A percentile compares a stretch with the other conserved stretches of the same genome.
phyloP scores from a whole-genome alignment of 148 eudicot genomes.

The Silene conica region DNA sequence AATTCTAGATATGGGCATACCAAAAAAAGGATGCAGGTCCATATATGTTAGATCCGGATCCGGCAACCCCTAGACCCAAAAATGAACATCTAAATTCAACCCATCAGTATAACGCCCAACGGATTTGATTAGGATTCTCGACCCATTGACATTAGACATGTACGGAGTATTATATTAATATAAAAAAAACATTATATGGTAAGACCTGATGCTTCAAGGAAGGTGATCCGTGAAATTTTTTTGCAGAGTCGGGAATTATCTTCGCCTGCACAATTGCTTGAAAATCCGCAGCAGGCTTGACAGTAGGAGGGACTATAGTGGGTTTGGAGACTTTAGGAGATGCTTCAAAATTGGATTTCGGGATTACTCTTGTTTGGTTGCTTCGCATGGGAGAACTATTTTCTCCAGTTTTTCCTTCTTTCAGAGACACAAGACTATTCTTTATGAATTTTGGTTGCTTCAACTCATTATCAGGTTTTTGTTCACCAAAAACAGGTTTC shows the following conservation, averaged over 20 bases:
- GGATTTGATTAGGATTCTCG: too few species aligned
- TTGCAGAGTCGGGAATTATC: constrained; percentile 51
- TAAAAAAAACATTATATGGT: not conserved
- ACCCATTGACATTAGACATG: not conserved
- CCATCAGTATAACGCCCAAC: too few species aligned
- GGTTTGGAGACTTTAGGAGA: constrained; percentile 57
- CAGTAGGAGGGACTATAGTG: constrained; percentile 50
- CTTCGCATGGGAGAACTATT: constrained; percentile 85
- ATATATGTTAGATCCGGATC: too few species aligned
- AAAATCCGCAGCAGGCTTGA: constrained; percentile 47
- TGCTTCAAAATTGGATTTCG: constrained; percentile 47
- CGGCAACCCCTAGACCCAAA: too few species aligned
- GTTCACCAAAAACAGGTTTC: constrained; percentile 43
- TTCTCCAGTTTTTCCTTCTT: constrained; percentile 82
- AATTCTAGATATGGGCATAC: too few species aligned
- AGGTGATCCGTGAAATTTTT: constrained; percentile 47
- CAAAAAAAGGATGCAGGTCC: too few species aligned
- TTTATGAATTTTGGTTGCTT: constrained; percentile 66
- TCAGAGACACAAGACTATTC: constrained; percentile 51
- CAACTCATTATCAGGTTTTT: constrained; percentile 30
- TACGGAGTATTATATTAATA: too few species aligned
- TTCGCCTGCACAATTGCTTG: constrained; percentile 42
- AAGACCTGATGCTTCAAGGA: constrained; percentile 80
- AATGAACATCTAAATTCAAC: too few species aligned
- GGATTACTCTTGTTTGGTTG: constrained; percentile 38